phyloP scores from a whole-genome alignment of 1,284 basidiomycete species.

The Ganoderma lucidum region DNA sequence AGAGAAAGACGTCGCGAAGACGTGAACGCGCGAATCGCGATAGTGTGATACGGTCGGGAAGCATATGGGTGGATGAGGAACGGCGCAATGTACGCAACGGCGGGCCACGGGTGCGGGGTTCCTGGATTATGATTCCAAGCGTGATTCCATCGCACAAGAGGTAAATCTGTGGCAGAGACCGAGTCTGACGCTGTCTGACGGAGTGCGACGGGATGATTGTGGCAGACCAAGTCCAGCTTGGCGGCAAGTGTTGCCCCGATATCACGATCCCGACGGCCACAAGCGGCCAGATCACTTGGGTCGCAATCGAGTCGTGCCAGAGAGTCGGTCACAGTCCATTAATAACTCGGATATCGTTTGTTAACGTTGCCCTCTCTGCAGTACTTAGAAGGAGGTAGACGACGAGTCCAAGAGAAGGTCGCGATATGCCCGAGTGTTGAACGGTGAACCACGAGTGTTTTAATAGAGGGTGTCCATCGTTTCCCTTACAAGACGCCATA shows the following conservation, averaged over 20 bases:
- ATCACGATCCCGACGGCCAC: slow-evolving; percentile 2
- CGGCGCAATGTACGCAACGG: slow-evolving; percentile 12
- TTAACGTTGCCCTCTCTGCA: too few species aligned
- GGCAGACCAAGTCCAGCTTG: slow-evolving; percentile 7
- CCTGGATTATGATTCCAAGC: slow-evolving; percentile 16
- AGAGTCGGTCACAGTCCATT: neutral
- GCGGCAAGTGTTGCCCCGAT: neutral
- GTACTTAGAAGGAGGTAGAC: too few species aligned
- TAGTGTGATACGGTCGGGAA: slow-evolving; percentile 14
- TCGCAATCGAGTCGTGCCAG: neutral
- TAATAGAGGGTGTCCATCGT: too few species aligned
- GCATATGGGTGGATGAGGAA: slow-evolving; percentile 28
- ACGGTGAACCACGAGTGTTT: too few species aligned
- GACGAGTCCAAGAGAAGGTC: too few species aligned
- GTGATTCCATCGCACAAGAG: neutral
- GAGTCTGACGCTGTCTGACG: neutral
- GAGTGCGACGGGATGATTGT: slow-evolving; percentile 5
- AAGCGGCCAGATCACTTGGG: neutral
- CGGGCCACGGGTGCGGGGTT: slow-evolving; percentile 4
- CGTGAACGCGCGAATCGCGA: neutral
- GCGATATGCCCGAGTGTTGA: too few species aligned
- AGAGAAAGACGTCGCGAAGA: neutral
- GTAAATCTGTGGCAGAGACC: neutral
- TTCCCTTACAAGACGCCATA: neutral
- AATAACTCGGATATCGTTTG: too few species aligned